Evolutionary conservation across 78 protist genomes (phyloP).

Genomic region (Thecamonas trahens): DNA sequence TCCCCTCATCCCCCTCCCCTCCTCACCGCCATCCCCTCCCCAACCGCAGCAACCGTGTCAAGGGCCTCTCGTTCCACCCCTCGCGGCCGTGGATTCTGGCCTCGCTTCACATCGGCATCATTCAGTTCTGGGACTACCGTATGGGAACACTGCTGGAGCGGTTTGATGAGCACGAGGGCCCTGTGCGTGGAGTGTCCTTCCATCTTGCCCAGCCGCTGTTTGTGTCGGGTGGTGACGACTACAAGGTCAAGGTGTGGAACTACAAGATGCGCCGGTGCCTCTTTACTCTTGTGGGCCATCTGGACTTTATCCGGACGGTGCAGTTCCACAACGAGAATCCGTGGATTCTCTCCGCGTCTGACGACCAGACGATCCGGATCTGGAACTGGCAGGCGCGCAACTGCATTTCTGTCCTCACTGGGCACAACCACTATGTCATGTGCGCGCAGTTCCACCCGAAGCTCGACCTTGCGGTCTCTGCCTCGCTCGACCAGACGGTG

Average conservation of each 20-base stretch:
- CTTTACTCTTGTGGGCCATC: slow-evolving; percentile 90
- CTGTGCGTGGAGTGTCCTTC: slow-evolving; percentile 96
- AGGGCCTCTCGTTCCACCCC: slow-evolving; percentile 96
- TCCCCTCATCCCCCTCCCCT: too few relatives aligned
- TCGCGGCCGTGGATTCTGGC: slow-evolving; percentile 94
- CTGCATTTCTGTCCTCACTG: slow-evolving; percentile 89
- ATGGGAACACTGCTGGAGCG: slow-evolving; percentile 89
- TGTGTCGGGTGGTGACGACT: slow-evolving; percentile 99
- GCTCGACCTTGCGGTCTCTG: slow-evolving; percentile 89
- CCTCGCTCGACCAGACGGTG: slow-evolving; percentile 96
- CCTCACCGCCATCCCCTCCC: too few relatives aligned
- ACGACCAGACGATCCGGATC: slow-evolving; percentile 95
- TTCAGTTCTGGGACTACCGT: slow-evolving; percentile 97
- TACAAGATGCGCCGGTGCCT: slow-evolving; percentile 94
- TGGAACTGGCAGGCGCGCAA: slow-evolving; percentile 98
- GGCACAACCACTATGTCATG: slow-evolving; percentile 99
- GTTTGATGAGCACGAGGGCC: slow-evolving; percentile 98
- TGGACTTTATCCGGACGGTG: slow-evolving; percentile 96
- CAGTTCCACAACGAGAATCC: slow-evolving; percentile 93
- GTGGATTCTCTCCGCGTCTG: slow-evolving; percentile 94
- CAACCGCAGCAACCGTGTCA: slow-evolving; percentile 70
- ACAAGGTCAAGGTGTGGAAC: slow-evolving; percentile 96
- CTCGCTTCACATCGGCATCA: slow-evolving; percentile 88
- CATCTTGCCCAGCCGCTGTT: slow-evolving; percentile 96
- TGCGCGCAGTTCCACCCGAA: slow-evolving; percentile 94